Evolutionary conservation across 768 basidiomycete species (phyloP), one percentile per base, ranked within the genome.

Genomic region (Lactarius psammicola): DNA sequence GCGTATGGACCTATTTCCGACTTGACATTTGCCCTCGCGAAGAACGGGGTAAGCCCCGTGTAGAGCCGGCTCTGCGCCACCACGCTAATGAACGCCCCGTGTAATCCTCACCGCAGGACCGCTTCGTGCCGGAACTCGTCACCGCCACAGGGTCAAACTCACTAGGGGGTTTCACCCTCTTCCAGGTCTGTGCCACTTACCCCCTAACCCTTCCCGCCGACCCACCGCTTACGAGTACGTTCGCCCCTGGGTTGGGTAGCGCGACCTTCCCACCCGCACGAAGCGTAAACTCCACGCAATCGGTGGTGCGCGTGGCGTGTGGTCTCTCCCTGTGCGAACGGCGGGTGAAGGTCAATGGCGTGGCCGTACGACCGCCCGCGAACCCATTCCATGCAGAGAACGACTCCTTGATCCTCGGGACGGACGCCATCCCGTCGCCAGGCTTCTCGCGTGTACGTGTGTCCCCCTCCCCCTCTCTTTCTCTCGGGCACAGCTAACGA

Each of bases 371-470:
- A 88, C 68, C 84, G 82, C 76, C 82, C 13, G 71, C 79, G 20
- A 79, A 84, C 65, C 80, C 81, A 2, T 79, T 76, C 69, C 80
- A 84, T 46, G 74, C 75, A 20, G 87, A 88, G 57, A 82, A 81
- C 63, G 92, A 94, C 73, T 87, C 88, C 1, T 78, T 95, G 49
- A 81, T 96, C 44, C 80, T 97, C 65, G 94, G 92, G 72, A 94
- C 93, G 2, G 94, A 96, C 70, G 84, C 86, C 3, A 93, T 86
- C 70, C 92, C 92, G 2, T 85, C 87, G 2, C 92, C 92, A 3
- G 88, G 92, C 38, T 77, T 92, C 61, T 89, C 94, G 17, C 82
- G 92, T 68, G 94, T 94, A 76, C 63, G 86, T 40, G 53, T 57
- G 2, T 76, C 33, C 51, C 28, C n/a, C n/a, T n/a, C n/a, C n/a